Evolutionary conservation across 129 eudicot species (phyloP).

Genomic region (Artemisia annua): DNA sequence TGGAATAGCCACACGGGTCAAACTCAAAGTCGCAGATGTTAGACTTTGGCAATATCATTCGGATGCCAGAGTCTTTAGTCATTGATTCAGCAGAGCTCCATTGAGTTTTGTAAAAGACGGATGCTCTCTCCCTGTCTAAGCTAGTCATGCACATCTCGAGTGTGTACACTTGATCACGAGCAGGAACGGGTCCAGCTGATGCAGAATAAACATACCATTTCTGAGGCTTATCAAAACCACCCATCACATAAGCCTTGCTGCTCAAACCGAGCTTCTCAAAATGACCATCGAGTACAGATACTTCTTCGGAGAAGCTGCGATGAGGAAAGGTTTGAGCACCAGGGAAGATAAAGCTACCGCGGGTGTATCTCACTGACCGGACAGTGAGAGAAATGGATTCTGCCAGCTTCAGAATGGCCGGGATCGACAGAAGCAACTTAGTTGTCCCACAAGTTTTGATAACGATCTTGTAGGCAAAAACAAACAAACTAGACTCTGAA

Average conservation of each 20-base stretch:
- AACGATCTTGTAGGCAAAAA: constrained; percentile 75
- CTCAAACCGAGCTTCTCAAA: constrained; percentile 61
- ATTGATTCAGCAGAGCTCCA: constrained; percentile 50
- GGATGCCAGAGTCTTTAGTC: constrained; percentile 69
- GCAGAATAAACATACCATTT: constrained; percentile 87
- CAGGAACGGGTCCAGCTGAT: constrained; percentile 41
- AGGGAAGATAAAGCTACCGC: constrained; percentile 94
- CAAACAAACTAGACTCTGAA: constrained; percentile 89
- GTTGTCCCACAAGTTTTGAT: constrained; percentile 99
- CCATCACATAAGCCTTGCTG: constrained; percentile 81
- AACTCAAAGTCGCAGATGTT: constrained; percentile 84
- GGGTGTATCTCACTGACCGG: constrained; percentile 73
- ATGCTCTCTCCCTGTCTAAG: constrained; percentile 70
- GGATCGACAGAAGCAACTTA: constrained; percentile 74
- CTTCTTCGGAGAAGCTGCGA: constrained; percentile 90
- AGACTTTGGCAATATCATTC: constrained; percentile 65
- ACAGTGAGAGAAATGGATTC: constrained; percentile 59
- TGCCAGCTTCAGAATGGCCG: constrained; percentile 74
- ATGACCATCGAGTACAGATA: constrained; percentile 69
- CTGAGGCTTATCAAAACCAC: constrained; percentile 51
- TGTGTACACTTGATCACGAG: constrained; percentile 53
- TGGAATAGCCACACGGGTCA: constrained; percentile 96
- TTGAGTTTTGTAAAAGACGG: constrained; percentile 67
- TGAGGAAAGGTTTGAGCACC: constrained; percentile 88
- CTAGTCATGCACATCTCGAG: constrained; percentile 95